Base-by-base conservation (phyloP, 495 filamentous ascomycete genomes). In the Venustampulla echinocandica region DNA sequence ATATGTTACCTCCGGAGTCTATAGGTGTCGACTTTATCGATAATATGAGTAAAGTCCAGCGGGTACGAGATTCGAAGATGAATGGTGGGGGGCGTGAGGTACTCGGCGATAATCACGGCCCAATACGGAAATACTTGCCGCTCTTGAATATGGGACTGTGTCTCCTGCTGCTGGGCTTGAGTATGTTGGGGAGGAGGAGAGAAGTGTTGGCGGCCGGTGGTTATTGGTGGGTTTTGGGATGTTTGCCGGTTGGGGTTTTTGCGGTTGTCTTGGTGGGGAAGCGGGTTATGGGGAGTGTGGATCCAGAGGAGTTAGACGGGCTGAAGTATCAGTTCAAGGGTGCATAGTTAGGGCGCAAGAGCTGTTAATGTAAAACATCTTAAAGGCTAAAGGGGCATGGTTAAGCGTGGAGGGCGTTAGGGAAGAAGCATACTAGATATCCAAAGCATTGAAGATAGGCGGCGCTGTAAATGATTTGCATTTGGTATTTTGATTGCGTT, bases 301-400 rank as follows among this genome's bases (percentile, higher is more conserved):
- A 81, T 45, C 55, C 55, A 56, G 68, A 76, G 10, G 76, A 79
- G 53, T 59, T 82, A 48, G 58, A 64, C 18, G 61, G 54, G 42
- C 60, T 78, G 58, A 68, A 60, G 61, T 82, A 82, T 63, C 66
- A 64, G 30, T 78, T 72, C 42, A 81, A 81, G 58, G 78, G 78
- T 17, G 78, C 77, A 42, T 82, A 68, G 14, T 35, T 25, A 19
- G 13, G 10, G 20, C 36, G 35, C n/a, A n/a, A n/a, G n/a, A n/a
- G n/a, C n/a, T n/a, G n/a, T n/a, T n/a, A n/a, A n/a, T n/a, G n/a
- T n/a, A n/a, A n/a, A n/a, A n/a, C n/a, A n/a, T n/a, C n/a, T n/a
- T n/a, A n/a, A n/a, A n/a, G n/a, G n/a, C n/a, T n/a, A n/a, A n/a
- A n/a, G n/a, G n/a, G n/a, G n/a, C n/a, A n/a, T n/a, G n/a, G n/a